Percentiles rank a stretch among this genome's conserved stretches.
These are phyloP conservation scores for Colletotrichum lupini DNA, from an alignment of 2,329 filamentous ascomycete genomes.

Conservation along the genomic window DNA sequence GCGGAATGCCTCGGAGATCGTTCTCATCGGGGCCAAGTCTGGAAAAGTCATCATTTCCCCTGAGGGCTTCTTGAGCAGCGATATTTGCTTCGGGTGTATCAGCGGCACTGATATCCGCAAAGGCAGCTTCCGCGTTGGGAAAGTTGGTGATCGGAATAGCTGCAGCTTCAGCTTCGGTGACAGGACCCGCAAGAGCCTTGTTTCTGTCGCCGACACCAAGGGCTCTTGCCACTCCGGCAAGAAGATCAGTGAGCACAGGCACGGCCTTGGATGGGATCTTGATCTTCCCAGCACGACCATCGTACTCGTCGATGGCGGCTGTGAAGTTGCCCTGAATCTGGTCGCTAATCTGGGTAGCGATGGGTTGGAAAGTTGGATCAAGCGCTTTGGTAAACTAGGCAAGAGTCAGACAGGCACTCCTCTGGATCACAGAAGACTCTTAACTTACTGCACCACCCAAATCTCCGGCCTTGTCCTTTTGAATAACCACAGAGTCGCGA, in stretches of 20 bases:
- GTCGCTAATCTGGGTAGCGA: neutral
- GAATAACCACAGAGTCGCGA: conserved; percentile 17
- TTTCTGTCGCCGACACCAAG: conserved; percentile 17
- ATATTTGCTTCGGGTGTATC: conserved; percentile 18
- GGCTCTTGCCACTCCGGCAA: conserved; percentile 19
- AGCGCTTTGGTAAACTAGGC: conserved; percentile 16
- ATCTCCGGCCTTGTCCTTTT: conserved; percentile 21
- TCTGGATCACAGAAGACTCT: neutral
- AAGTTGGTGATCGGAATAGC: neutral
- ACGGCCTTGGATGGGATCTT: conserved; percentile 30
- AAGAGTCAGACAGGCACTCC: neutral
- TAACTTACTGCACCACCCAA: conserved; percentile 9
- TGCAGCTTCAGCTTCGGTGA: neutral
- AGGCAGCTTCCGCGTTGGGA: neutral
- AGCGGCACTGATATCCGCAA: conserved; percentile 1
- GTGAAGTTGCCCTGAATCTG: conserved; percentile 23
- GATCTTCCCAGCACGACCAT: conserved; percentile 30
- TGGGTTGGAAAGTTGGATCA: conserved; percentile 1
- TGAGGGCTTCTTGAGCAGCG: neutral
- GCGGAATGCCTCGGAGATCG: conserved; percentile 22
- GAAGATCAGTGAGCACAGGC: conserved; percentile 16
- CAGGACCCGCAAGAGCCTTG: neutral
- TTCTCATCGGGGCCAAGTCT: conserved; percentile 18
- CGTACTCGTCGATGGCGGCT: conserved; percentile 3
- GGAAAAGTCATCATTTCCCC: neutral